Base-by-base conservation (phyloP, 2,329 filamentous ascomycete species). In the Exophiala sp. region DNA sequence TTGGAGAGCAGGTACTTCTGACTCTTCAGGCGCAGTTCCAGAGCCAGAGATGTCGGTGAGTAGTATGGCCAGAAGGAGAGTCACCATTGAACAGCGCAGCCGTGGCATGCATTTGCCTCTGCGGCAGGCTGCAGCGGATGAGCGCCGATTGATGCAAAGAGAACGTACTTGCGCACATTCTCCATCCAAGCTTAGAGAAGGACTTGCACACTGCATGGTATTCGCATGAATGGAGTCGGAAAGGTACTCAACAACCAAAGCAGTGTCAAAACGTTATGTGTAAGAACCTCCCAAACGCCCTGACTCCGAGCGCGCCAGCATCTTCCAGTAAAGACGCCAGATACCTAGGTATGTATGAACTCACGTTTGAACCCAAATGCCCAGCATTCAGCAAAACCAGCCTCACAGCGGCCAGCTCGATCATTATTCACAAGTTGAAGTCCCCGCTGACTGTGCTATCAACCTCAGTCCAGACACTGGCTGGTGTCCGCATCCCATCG, bases 391-490 rank as follows among this genome's bases (percentile, higher is more conserved):
- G n/a, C 7, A n/a, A n/a, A 2, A 42, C 21, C 44, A 39, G 5
- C 27, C n/a, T 37, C n/a, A 16, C 34, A 37, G 16, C 18, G 24
- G 14, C 13, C 8, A 13, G 21, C 24, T 14, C n/a, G 29, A 16
- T 38, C n/a, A 11, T 13, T 38, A 49, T 53, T 43, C 44, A 49
- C 50, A 43, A 40, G 14, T 49, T 37, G 24, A 49, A 47, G 27
- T 60, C 59, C 21, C 58, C 61, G 47, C 63, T 65, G 14, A 64
- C 59, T n/a, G 58, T 55, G 49, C 63, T 65, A 11, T 58, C 63
- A 3, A 65, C 62, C 39, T 65, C 63, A 22, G 63, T 64, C 63
- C 63, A 65, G 1, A 52, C 53, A 52, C 61, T 65, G 16, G 58
- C 61, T 23, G 63, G 63, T 9, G 63, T 65, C 30, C 56, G 61